Evolutionary conservation across 495 filamentous ascomycete genomes (phyloP).

Genomic region (Tuber brumale): DNA sequence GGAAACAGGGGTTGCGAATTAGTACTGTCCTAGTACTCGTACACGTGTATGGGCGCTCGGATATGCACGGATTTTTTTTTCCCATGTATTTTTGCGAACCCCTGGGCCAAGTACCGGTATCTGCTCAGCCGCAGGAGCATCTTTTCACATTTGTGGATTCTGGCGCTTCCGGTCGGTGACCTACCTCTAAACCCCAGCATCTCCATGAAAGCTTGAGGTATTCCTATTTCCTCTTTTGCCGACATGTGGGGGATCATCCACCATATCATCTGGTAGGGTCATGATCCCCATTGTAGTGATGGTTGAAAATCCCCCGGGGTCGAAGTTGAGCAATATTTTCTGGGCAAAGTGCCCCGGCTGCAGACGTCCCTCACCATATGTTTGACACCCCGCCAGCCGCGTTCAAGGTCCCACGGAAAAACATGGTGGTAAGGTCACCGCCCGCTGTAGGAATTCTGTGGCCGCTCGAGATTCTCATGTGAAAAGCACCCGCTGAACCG

Average conservation of each 20-base stretch:
- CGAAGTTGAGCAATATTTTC: no score
- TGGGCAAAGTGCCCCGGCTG: no score
- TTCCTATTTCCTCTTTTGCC: no score
- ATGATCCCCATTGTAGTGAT: no score
- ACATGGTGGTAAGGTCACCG: not conserved
- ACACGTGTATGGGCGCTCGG: not conserved
- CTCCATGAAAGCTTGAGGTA: no score
- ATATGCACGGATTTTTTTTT: not conserved
- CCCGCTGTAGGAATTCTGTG: not conserved
- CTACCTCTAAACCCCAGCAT: no score
- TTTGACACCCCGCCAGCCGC: not conserved
- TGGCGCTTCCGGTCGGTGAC: not conserved
- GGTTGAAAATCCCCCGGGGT: no score
- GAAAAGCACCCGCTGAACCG: not conserved
- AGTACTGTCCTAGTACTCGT: no score
- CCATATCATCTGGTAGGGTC: no score
- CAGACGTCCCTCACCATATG: no score
- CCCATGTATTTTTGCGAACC: not conserved
- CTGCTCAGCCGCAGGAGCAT: not conserved
- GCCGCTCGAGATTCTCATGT: not conserved
- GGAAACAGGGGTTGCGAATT: not conserved
- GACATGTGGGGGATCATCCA: no score
- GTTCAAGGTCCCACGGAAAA: not conserved
- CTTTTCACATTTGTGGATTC: not conserved
- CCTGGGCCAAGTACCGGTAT: not conserved